Conservation (phyloP, 345 rosid species). For the Abelmoschus esculentus region DNA sequence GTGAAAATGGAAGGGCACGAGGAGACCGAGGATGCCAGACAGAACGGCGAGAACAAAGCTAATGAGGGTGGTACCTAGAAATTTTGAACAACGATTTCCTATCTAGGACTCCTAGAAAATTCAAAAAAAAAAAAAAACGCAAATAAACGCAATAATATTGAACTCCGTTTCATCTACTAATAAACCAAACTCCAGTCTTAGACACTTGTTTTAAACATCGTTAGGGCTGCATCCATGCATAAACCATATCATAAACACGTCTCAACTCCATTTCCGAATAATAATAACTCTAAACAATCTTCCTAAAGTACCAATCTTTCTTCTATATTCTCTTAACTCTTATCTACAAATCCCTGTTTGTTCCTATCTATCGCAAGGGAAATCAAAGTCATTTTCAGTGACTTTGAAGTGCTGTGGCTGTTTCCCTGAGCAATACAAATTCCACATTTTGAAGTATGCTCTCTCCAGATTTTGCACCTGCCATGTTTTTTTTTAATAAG, state of each 20-base stretch:
- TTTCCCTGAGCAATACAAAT: slow-evolving; percentile 61
- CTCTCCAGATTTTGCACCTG: slow-evolving; percentile 93
- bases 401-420: slow-evolving; percentile 81
- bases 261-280: neutral
- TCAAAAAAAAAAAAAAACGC: no score
- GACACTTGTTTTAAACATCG: neutral
- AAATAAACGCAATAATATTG: neutral
- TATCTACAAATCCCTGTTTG: slow-evolving; percentile 34
- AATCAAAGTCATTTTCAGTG: slow-evolving; percentile 61
- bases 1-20: no score
- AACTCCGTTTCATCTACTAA: neutral
- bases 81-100: no score
- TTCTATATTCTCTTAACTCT: slow-evolving; percentile 24
- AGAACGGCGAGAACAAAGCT: no score
- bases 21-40: no score
- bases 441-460: slow-evolving; percentile 94
- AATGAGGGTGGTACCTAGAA: no score
- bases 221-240: neutral
- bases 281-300: neutral
- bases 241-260: neutral
- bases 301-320: neutral
- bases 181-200: neutral
- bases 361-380: slow-evolving; percentile 51
- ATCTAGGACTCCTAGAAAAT: no score
- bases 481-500: neutral